Percentiles rank a stretch among this genome's conserved stretches.
phyloP scores from a whole-genome alignment of 106 monocot genomes.

The Dendrobium nobile region DNA sequence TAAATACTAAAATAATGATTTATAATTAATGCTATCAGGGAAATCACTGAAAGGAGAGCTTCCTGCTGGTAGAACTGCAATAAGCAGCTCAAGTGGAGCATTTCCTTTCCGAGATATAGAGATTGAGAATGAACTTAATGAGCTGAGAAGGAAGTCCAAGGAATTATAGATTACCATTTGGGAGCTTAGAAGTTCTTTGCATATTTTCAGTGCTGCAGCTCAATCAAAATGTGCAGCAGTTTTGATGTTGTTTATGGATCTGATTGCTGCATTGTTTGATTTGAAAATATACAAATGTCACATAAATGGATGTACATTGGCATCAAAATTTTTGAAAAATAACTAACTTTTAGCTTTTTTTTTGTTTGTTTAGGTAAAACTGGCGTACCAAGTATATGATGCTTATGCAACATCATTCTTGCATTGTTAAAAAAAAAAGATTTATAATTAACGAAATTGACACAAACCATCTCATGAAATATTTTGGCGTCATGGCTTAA shows the following conservation, averaged over 20 bases:
- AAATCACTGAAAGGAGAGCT: slow-evolving; percentile 99
- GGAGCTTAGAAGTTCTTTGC: not conserved
- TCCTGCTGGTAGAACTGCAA: slow-evolving; percentile 69
- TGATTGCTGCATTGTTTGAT: not conserved
- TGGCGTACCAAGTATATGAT: no score
- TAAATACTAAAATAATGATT: no score
- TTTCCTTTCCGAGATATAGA: no score
- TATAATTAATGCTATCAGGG: no score
- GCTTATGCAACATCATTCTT: no score
- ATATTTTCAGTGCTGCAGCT: not conserved
- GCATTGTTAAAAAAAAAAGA: no score
- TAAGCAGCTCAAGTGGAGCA: slow-evolving; percentile 41
- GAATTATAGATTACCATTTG: slow-evolving; percentile 34
- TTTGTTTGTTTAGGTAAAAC: not conserved
- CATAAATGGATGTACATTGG: not conserved
- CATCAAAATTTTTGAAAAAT: not conserved
- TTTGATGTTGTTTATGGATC: not conserved
- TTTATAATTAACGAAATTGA: no score
- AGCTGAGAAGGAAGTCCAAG: slow-evolving; percentile 63
- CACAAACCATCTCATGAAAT: no score
- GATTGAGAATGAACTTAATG: slow-evolving; percentile 78
- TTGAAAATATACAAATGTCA: not conserved
- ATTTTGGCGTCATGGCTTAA: no score
- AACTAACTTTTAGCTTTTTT: not conserved
- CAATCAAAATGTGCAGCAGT: not conserved